These are phyloP conservation scores for Starmerella geochares DNA, from an alignment of 805 yeast species.

Conservation along the genomic window DNA sequence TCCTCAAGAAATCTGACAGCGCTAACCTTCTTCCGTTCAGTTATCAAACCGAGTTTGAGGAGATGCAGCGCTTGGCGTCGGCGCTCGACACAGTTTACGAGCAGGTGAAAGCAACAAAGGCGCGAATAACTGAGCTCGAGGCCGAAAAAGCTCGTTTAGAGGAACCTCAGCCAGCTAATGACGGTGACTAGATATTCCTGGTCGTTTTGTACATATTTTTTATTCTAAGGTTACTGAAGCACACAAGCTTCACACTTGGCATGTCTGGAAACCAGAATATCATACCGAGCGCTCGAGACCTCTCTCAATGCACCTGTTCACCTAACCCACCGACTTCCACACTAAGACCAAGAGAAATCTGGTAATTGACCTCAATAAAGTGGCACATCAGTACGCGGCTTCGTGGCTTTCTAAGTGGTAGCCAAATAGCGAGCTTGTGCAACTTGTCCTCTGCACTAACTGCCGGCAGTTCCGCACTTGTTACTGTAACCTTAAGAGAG, in stretches of 20 bases:
- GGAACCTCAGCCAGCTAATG: background rate
- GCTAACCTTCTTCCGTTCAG: constrained; percentile 32
- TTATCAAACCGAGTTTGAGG: constrained; percentile 52
- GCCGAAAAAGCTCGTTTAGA: constrained; percentile 24
- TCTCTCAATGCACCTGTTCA: too few species aligned
- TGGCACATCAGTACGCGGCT: too few species aligned
- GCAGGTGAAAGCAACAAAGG: constrained; percentile 38
- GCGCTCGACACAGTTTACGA: constrained; percentile 39
- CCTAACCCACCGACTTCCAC: background rate
- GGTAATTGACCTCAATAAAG: too few species aligned
- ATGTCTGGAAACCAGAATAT: too few species aligned
- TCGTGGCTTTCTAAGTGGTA: too few species aligned
- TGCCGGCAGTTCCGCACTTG: too few species aligned
- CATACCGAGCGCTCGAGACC: background rate
- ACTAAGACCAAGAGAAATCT: background rate
- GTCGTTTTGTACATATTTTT: too few species aligned
- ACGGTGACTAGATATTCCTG: background rate
- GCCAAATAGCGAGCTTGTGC: too few species aligned
- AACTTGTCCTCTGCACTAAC: too few species aligned
- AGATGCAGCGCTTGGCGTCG: constrained; percentile 44
- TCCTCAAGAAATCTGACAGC: constrained; percentile 32
- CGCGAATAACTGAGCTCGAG: constrained; percentile 32
- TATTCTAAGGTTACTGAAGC: too few species aligned
- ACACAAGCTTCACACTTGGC: too few species aligned
- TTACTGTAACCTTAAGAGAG: too few species aligned